Evolutionary conservation across 1,139 yeast species (phyloP), one percentile per base, ranked within the genome.

Genomic region (Pichia sp.): DNA sequence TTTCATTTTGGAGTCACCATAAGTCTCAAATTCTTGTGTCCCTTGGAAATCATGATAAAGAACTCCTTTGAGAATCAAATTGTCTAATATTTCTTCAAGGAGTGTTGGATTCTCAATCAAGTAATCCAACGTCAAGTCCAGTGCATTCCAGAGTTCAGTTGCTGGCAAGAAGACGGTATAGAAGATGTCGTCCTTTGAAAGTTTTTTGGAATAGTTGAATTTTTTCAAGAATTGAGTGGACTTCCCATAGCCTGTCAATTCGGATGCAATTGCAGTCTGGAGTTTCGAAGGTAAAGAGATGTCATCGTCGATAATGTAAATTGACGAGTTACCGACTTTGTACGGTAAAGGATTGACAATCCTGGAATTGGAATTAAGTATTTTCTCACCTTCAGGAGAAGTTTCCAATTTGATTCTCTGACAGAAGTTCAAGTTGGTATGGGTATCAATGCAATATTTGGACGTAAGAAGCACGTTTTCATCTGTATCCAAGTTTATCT

Each of bases 81-180:
- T 83, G 59, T 78, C 76, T 66, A 91, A 71, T 0, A 88, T 69
- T 1, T 67, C 60, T 38, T 77, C 71, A 61, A 90, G 72, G 0
- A 81, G 75, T 1, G 79, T 69, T 0, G 75, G 75, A 58, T 89
- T 80, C 1, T 71, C 58, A 57, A 80, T 76, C 46, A 93, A 68
- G 65, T 85, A 87, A 47, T 79, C 78, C 49, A 81, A 73, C 1
- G 84, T 78, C 45, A 93, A 72, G 1, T 85, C 91, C 38, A 85
- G 74, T 4, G 73, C 69, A 20, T 78, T 76, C 97, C 97, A 92
- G 0, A 95, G 81, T 31, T 75, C 71, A 30, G 88, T 84, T 58
- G 93, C 85, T 0, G 98, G 99, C 44, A 92, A 71, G 53, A 93
- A 81, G 0, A 86, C 72, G 0, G 97, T 82, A 72, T 88, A 89